These are phyloP conservation scores for Elsinoe necatrix DNA, from an alignment of 2,329 filamentous ascomycete genomes.

Conservation along the genomic window DNA sequence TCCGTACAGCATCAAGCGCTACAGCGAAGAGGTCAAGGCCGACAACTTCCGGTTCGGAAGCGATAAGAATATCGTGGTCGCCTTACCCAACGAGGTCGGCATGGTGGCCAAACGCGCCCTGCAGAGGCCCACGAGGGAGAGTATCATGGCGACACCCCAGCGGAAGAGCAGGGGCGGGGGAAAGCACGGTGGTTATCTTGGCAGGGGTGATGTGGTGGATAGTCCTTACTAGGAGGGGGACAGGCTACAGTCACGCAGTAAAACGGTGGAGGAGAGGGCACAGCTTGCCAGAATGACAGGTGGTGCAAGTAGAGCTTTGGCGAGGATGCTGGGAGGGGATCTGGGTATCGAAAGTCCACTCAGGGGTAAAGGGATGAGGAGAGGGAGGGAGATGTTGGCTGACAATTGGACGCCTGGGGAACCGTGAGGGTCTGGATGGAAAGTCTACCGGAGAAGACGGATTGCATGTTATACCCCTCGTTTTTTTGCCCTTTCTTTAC, in stretches of 20 bases:
- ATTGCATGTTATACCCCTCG: slow-evolving; percentile 5
- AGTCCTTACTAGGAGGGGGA: slow-evolving; percentile 45
- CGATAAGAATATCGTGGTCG: slow-evolving; percentile 97
- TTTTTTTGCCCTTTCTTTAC: not conserved
- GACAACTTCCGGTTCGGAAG: slow-evolving; percentile 97
- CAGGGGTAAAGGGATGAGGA: not conserved
- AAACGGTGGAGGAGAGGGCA: not conserved
- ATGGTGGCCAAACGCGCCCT: slow-evolving; percentile 86
- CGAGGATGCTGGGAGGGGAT: not conserved
- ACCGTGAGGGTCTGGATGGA: not conserved
- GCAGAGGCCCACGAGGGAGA: slow-evolving; percentile 83
- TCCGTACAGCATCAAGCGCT: slow-evolving; percentile 93
- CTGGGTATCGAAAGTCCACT: not conserved
- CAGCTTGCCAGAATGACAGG: too few species aligned
- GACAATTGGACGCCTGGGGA: not conserved
- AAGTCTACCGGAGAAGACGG: not conserved
- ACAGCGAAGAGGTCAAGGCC: slow-evolving; percentile 89
- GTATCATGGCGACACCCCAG: slow-evolving; percentile 55
- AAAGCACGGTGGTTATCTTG: slow-evolving; percentile 56
- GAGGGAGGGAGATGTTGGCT: not conserved
- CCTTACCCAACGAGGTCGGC: slow-evolving; percentile 92
- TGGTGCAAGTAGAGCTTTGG: too few species aligned
- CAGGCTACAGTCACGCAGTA: not conserved
- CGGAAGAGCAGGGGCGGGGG: slow-evolving; percentile 24
- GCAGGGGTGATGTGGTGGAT: slow-evolving; percentile 77